These are phyloP conservation scores for Spathaspora hagerdaliae DNA, from an alignment of 805 yeast genomes.

Conservation along the genomic window DNA sequence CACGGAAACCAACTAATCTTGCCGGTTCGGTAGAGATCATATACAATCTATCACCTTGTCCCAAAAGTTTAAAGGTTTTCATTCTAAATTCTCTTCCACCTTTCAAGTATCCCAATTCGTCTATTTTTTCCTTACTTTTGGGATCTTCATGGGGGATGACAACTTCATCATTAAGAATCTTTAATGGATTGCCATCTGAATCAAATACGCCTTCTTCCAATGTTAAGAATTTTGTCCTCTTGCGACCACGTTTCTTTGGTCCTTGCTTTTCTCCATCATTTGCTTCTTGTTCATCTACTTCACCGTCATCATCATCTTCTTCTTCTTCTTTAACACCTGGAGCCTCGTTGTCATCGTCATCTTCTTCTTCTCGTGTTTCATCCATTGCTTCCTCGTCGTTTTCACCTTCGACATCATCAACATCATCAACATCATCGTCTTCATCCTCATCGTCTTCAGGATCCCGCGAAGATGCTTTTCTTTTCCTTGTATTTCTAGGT, in stretches of 20 bases:
- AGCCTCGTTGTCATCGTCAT: constrained; percentile 12
- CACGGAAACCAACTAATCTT: constrained; percentile 88
- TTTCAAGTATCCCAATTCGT: constrained; percentile 56
- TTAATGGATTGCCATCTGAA: constrained; percentile 64
- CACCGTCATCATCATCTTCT: constrained; percentile 24
- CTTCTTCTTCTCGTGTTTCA: constrained; percentile 12
- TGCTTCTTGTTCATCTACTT: constrained; percentile 20
- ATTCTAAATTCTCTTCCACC: constrained; percentile 76
- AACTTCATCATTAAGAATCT: constrained; percentile 71
- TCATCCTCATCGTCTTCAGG: constrained; percentile 14
- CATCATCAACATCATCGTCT: constrained; percentile 11
- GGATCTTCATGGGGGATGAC: constrained; percentile 67
- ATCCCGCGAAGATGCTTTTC: not conserved
- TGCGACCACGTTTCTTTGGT: constrained; percentile 42
- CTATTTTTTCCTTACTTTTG: constrained; percentile 74
- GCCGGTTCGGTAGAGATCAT: constrained; percentile 98
- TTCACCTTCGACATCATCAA: constrained; percentile 10
- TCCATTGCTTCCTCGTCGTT: constrained; percentile 10
- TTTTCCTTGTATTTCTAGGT: not conserved
- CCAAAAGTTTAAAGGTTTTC: constrained; percentile 59
- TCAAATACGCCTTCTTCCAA: constrained; percentile 47
- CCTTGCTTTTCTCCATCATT: constrained; percentile 15
- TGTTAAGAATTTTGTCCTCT: constrained; percentile 34
- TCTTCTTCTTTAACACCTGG: constrained; percentile 16
- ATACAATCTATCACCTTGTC: constrained; percentile 67